Percentiles rank a stretch among this genome's conserved stretches.
phyloP scores from a whole-genome alignment of 2,329 filamentous ascomycete genomes.

The Huntiella decipiens region DNA sequence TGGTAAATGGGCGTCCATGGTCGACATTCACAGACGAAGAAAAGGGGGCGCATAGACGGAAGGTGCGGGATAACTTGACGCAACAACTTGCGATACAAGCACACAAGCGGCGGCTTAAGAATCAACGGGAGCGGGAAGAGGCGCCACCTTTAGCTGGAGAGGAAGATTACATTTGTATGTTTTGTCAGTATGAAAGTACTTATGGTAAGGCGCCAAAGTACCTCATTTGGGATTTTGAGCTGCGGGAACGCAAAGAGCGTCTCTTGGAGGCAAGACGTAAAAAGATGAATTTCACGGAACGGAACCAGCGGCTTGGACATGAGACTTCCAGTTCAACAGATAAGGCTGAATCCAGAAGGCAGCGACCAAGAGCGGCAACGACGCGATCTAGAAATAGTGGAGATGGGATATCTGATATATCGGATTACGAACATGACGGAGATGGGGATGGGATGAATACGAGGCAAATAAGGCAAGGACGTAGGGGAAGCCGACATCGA shows the following conservation, averaged over 20 bases:
- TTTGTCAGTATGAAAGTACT: slow-evolving; percentile 93
- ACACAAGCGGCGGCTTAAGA: slow-evolving; percentile 55
- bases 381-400: too few relatives aligned
- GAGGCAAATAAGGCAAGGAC: too few relatives aligned
- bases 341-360: too few relatives aligned
- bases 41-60: slow-evolving; percentile 28
- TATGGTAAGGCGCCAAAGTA: slow-evolving; percentile 75
- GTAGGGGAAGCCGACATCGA: too few relatives aligned
- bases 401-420: too few relatives aligned
- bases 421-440: too few relatives aligned
- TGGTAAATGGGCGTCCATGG: not conserved
- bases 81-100: slow-evolving; percentile 60
- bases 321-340: too few relatives aligned
- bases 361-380: too few relatives aligned
- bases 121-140: slow-evolving; percentile 57
- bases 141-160: slow-evolving; percentile 42
- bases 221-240: slow-evolving; percentile 79
- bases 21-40: slow-evolving; percentile 9
- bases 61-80: slow-evolving; percentile 39
- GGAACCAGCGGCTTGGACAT: too few relatives aligned
- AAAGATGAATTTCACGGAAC: too few relatives aligned
- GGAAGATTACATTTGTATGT: slow-evolving; percentile 90
- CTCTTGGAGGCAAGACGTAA: slow-evolving; percentile 66
- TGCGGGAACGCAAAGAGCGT: slow-evolving; percentile 73
- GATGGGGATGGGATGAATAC: too few relatives aligned